These are phyloP conservation scores for Hypoxylon intermedium DNA, from an alignment of 495 filamentous ascomycete species.

Conservation along the genomic window DNA sequence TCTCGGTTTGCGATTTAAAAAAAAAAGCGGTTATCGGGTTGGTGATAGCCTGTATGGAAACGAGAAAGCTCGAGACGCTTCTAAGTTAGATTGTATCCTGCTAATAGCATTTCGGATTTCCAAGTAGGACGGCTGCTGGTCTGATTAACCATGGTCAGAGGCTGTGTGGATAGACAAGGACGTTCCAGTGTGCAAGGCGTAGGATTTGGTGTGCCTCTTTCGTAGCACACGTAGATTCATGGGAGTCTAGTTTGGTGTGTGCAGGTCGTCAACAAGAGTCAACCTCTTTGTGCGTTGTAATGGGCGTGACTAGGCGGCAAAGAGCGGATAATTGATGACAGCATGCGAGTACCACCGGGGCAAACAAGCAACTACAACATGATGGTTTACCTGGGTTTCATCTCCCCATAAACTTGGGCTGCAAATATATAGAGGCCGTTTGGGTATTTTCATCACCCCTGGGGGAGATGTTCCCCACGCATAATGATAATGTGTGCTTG, in stretches of 20 bases:
- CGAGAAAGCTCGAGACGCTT: constrained; percentile 33
- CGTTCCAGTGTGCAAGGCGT: constrained; percentile 21
- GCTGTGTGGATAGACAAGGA: constrained; percentile 7
- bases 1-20: constrained; percentile 19
- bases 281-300: constrained; percentile 5
- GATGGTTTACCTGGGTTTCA: not conserved
- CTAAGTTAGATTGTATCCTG: constrained; percentile 41
- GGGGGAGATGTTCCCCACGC: not conserved
- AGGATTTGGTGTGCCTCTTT: constrained; percentile 5
- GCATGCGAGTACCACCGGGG: constrained; percentile 1
- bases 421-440: too few relatives aligned
- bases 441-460: not conserved
- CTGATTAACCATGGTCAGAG: constrained; percentile 1
- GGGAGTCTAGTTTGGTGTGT: constrained; percentile 5
- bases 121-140: constrained; percentile 18
- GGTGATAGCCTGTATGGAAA: constrained; percentile 24
- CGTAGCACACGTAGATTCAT: constrained; percentile 6
- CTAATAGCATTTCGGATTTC: constrained; percentile 38
- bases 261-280: constrained; percentile 9
- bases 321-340: not conserved
- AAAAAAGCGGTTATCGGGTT: constrained; percentile 16
- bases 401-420: not conserved
- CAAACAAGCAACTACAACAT: constrained; percentile 2
- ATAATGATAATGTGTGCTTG: too few relatives aligned
- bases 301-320: constrained; percentile 10